Percentiles rank a stretch among this genome's conserved stretches.
These are phyloP conservation scores for Trichoderma harzianum DNA, from an alignment of 2,329 filamentous ascomycete genomes.

Conservation along the genomic window DNA sequence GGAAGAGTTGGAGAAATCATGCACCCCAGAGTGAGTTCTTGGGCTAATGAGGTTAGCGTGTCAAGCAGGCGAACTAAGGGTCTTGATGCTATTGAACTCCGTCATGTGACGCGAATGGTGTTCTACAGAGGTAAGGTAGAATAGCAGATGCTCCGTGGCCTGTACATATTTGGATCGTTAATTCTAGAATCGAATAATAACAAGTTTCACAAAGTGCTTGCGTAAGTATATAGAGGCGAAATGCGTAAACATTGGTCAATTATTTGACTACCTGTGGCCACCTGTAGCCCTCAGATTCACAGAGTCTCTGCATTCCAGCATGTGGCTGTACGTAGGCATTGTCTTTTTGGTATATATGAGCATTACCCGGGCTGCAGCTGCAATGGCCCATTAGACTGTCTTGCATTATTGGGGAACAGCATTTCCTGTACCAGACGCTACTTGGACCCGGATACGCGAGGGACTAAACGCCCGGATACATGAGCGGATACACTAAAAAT, in stretches of 20 bases:
- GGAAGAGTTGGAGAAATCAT: neutral
- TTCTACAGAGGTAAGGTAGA: neutral
- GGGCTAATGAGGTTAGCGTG: neutral
- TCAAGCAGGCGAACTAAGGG: neutral
- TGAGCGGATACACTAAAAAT: neutral
- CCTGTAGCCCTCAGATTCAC: neutral
- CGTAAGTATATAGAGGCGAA: neutral
- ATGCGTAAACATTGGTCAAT: neutral
- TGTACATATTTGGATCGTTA: neutral
- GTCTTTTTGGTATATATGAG: neutral
- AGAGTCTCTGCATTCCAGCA: neutral
- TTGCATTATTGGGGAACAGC: neutral
- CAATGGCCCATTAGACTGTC: neutral
- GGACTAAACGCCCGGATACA: neutral
- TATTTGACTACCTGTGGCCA: neutral
- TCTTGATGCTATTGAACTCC: neutral
- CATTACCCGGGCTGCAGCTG: neutral
- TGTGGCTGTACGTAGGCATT: neutral
- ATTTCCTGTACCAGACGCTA: neutral
- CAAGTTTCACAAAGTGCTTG: neutral
- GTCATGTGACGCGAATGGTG: neutral
- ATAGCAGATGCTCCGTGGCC: neutral
- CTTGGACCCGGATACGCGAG: neutral
- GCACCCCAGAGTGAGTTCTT: neutral
- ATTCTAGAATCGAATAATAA: neutral